Base-by-base conservation (phyloP, 2,329 filamentous ascomycete genomes). In the Fusarium penzigii region DNA sequence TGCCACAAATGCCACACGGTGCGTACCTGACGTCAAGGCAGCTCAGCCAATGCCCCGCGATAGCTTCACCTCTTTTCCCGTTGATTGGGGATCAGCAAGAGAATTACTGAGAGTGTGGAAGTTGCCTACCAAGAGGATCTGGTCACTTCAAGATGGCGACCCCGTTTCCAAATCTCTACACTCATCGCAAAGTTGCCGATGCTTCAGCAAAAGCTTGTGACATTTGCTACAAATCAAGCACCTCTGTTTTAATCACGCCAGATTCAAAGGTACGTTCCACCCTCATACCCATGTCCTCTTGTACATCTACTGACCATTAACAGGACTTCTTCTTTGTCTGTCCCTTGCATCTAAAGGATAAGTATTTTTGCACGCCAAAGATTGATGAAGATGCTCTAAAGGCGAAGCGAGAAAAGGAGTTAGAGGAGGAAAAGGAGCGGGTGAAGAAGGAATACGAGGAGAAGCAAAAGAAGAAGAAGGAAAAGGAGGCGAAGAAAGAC, bases 261-360 rank as follows among this genome's bases (percentile, higher is more conserved):
- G 92, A 95, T 65, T 92, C 90, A 66, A 94, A 93, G 84, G 92
- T 94, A 65, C 58, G 63, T 44, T 41, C 6, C 29, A 32, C 29
- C 6, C 11, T 32, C 29, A 32, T 32, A 32, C 6, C 29, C 29
- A 32, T 6, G 7, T 32, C 6, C 11, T 32, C 6, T 11, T 32
- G 29, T 6, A 7, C 29, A 32, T 11, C 6, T 32, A 32, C 36
- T 55, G 32, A 39, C 29, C 10, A 49, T 44, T 36, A 17, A 10
- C 47, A 72, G 79, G 92, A 96, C 69, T 95, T 92, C 73, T 97
- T 99, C 76, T 97, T 95, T 69, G 83, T 95, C 42, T 99, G 94
- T 64, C 80, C 86, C 6, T 78, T 81, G 32, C 94, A 99, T 71
- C 76, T 97, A 9, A 90, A 88, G 65, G 94, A 97, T 66, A 79